Base-by-base conservation (phyloP, 176 grass and related monocot genomes). In the Neostapfia colusana region DNA sequence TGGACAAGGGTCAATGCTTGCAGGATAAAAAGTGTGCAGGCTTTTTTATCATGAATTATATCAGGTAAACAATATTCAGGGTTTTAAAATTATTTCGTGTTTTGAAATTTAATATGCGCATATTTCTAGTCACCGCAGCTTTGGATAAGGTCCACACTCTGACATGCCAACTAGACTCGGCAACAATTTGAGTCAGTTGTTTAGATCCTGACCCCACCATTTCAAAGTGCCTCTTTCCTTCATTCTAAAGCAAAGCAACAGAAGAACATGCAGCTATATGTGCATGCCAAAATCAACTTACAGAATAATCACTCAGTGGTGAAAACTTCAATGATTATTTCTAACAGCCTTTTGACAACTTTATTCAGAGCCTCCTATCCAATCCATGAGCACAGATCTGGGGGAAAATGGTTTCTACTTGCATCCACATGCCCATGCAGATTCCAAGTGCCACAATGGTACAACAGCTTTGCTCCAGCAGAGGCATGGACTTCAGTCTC, bases 211-310 rank as follows among this genome's bases (percentile, higher is more conserved):
- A 75, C 70, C 81, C 86, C 70, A 84, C 70, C 75, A 80, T 70
- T 88, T 79, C 80, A 79, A 87, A 87, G 80, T 79, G 80, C 74
- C 53, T 67, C 53, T 79, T 80, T 80, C 76, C 86, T 84, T 88
- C 70, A 80, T 75, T 56, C 70, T 34, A 84, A 84, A 79, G 81
- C 76, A 84, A 88, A 79, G 81, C 69, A 63, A 39, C 10, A 82
- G 28, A 28, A 58, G 72, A 44, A 44, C 75, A 31, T 87, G 56
- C 60, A 38, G 39, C 84, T 85, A 60, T 85, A 60, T 63, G n/a
- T 63, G 44, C 40, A 78, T 46, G 26, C 58, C 40, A 34, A 74
- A 63, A 79, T 79, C 74, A 74, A 36, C 69, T 88, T 84, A 75
- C 36, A 71, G 17, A 31, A n/a, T n/a, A 63, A 55, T 18, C 24